Evolutionary conservation across 805 yeast genomes (phyloP).

Genomic region (Candida anglica): DNA sequence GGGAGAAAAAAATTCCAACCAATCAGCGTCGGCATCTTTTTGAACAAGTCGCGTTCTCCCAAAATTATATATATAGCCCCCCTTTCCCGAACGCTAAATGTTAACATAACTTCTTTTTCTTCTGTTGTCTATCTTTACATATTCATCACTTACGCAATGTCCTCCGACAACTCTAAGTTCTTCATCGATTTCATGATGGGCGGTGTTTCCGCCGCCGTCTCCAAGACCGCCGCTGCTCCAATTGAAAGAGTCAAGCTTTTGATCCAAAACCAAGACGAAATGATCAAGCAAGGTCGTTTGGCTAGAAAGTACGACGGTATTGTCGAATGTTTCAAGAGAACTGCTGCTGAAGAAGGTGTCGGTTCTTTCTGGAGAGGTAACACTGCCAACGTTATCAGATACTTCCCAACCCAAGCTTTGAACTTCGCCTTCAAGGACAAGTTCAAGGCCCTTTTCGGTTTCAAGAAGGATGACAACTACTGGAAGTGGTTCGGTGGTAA

Average conservation of each 20-base stretch:
- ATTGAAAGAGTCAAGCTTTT: conserved; percentile 95
- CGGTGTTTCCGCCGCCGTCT: conserved; percentile 98
- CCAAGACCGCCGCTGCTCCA: conserved; percentile 97
- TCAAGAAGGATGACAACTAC: conserved; percentile 94
- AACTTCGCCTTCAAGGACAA: conserved; percentile 98
- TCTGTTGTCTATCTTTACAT: conserved; percentile 3
- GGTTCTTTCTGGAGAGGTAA: conserved; percentile 98
- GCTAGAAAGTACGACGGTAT: conserved; percentile 86
- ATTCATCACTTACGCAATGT: no score
- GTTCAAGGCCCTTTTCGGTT: conserved; percentile 92
- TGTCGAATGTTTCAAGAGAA: conserved; percentile 89
- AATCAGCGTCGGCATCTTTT: background rate
- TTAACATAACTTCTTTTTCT: background rate
- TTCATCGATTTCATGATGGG: conserved; percentile 77
- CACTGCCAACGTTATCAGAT: conserved; percentile 98
- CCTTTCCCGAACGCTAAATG: background rate
- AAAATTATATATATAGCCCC: conserved; percentile 3
- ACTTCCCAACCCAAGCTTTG: conserved; percentile 99
- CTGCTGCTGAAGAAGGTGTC: conserved; percentile 90
- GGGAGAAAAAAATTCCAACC: no score
- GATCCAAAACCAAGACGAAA: conserved; percentile 97
- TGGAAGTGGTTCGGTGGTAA: conserved; percentile 95
- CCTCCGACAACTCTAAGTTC: no score
- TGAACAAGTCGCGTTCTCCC: conserved; percentile 1
- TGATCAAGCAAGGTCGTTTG: conserved; percentile 96